A percentile compares a stretch with the other conserved stretches of the same genome.
Evolutionary conservation across 2,329 filamentous ascomycete genomes (phyloP).

Genomic region (Pseudogymnoascus sp.): DNA sequence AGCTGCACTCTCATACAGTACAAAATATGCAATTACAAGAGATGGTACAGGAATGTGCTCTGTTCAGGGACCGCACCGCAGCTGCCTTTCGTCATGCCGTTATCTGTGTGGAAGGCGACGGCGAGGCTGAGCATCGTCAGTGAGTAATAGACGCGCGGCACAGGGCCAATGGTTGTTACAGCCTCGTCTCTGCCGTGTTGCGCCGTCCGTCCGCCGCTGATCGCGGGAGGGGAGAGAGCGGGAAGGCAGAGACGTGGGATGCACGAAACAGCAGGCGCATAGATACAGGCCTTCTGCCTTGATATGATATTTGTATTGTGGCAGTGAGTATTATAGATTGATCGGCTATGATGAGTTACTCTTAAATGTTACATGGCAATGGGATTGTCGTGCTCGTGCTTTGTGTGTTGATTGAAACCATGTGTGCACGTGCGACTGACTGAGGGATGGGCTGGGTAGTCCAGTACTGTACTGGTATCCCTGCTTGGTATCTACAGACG

Average conservation of each 20-base stretch:
- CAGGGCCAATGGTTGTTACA: slow-evolving; percentile 5
- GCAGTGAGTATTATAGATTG: neutral
- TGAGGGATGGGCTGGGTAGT: neutral
- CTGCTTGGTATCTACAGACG: neutral
- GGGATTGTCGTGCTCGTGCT: neutral
- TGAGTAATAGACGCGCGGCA: slow-evolving; percentile 8
- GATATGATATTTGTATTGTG: neutral
- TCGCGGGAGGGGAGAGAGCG: neutral
- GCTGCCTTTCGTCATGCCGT: slow-evolving; percentile 1
- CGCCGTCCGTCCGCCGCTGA: neutral
- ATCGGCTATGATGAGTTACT: neutral
- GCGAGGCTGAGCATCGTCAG: neutral
- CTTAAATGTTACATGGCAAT: neutral
- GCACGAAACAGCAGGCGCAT: neutral
- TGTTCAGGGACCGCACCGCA: slow-evolving; percentile 1
- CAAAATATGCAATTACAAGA: neutral
- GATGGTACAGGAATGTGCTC: neutral
- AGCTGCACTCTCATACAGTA: neutral
- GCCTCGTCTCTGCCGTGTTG: neutral
- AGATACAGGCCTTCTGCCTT: neutral
- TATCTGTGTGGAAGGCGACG: slow-evolving; percentile 4
- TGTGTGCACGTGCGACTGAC: slow-evolving; percentile 1
- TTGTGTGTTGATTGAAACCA: neutral
- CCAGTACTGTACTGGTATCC: too few relatives aligned
- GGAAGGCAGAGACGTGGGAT: neutral